Conservation (phyloP, 768 basidiomycete species). For the Neoboletus subvelutipes region DNA sequence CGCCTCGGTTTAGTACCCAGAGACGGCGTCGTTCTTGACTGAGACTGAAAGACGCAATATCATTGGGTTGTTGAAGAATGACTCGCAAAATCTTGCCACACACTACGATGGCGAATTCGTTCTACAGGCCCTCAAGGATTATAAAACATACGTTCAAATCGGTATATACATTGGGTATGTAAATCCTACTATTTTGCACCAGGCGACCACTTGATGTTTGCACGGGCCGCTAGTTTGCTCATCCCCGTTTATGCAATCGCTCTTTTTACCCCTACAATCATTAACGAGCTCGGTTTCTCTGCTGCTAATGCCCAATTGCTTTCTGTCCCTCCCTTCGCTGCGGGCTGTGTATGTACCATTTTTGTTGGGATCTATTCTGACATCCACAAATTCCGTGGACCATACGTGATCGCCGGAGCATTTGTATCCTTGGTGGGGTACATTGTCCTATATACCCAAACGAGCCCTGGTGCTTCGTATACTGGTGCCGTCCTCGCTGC, state of each 20-base stretch:
- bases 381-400: conserved; percentile 43
- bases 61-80: conserved; percentile 38
- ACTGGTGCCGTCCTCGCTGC: conserved; percentile 50
- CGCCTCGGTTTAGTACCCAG: conserved; percentile 43
- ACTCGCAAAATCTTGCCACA: conserved; percentile 44
- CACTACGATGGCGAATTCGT: conserved; percentile 47
- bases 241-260: conserved; percentile 49
- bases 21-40: conserved; percentile 56
- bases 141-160: conserved; percentile 37
- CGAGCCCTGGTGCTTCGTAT: conserved; percentile 34
- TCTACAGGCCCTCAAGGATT: conserved; percentile 48
- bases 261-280: conserved; percentile 52
- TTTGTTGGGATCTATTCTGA: conserved; percentile 43
- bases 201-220: neutral
- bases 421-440: conserved; percentile 51
- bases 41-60: conserved; percentile 42
- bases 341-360: conserved; percentile 46
- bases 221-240: conserved; percentile 35
- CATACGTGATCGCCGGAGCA: conserved; percentile 45
- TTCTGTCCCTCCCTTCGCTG: conserved; percentile 50
- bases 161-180: conserved; percentile 43
- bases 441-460: conserved; percentile 43
- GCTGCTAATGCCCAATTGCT: conserved; percentile 50
- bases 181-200: neutral
- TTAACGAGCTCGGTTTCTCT: conserved; percentile 49